Conservation (phyloP, 768 basidiomycete genomes). For the Suillus tomentosus region DNA sequence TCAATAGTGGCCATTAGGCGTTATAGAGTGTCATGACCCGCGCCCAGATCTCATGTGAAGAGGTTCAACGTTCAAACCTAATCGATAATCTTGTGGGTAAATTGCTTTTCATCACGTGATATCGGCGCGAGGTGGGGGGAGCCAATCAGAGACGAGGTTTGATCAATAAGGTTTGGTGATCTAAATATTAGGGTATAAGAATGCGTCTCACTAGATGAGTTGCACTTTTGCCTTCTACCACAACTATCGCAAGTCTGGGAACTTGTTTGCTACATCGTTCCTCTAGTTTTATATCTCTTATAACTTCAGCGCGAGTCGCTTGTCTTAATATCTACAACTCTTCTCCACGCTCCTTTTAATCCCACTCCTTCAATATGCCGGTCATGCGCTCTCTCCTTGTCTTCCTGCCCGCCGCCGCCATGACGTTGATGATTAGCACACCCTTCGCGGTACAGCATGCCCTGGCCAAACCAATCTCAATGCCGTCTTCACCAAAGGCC, state of each 20-base stretch:
- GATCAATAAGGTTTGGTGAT: conserved; percentile 11
- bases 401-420: conserved; percentile 41
- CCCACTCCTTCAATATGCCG: conserved; percentile 29
- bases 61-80: background rate
- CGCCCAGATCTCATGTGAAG: background rate
- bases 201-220: background rate
- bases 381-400: conserved; percentile 41
- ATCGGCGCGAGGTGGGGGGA: conserved; percentile 7
- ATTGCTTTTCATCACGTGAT: conserved; percentile 18
- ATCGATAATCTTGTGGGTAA: background rate
- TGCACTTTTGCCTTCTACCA: conserved; percentile 17
- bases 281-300: conserved; percentile 18
- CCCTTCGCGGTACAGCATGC: conserved; percentile 20
- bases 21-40: background rate
- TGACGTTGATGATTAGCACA: conserved; percentile 38
- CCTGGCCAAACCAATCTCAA: conserved; percentile 22
- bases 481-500: background rate
- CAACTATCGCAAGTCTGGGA: conserved; percentile 18
- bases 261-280: conserved; percentile 7
- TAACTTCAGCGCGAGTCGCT: conserved; percentile 34
- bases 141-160: conserved; percentile 10
- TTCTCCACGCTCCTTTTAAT: conserved; percentile 20
- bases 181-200: conserved; percentile 10
- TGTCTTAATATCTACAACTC: conserved; percentile 12
- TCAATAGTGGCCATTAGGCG: background rate